Evolutionary conservation across 2,329 filamentous ascomycete genomes (phyloP).

Genomic region (Diaporthe citri): DNA sequence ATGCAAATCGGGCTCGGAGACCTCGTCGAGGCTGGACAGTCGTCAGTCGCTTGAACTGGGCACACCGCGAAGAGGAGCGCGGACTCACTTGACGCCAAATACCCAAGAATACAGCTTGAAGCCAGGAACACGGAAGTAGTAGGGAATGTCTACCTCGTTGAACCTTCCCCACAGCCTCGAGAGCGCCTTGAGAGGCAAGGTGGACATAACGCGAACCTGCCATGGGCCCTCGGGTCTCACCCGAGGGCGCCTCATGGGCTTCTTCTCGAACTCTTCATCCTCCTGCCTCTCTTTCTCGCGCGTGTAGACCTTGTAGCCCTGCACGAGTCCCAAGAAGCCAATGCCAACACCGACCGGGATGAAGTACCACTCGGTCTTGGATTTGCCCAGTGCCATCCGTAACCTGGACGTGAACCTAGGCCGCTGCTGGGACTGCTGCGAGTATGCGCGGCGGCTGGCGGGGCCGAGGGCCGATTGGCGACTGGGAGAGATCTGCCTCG

Average conservation of each 20-base stretch:
- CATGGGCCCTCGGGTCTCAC: conserved; percentile 89
- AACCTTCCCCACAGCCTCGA: conserved; percentile 91
- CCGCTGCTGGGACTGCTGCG: conserved; percentile 58
- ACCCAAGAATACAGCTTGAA: conserved; percentile 93
- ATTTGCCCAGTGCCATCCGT: conserved; percentile 62
- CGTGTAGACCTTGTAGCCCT: conserved; percentile 81
- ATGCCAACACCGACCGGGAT: conserved; percentile 90
- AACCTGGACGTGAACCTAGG: conserved; percentile 66
- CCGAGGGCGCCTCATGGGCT: conserved; percentile 66
- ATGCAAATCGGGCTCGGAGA: conserved; percentile 88
- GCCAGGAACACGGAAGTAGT: conserved; percentile 87
- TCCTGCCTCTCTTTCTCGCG: conserved; percentile 67
- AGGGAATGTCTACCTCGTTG: conserved; percentile 90
- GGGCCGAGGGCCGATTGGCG: conserved; percentile 44
- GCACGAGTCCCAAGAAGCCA: conserved; percentile 83
- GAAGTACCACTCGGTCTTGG: conserved; percentile 85
- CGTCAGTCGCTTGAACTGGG: conserved; percentile 44
- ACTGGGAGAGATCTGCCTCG: conserved; percentile 40
- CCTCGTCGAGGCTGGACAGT: conserved; percentile 78
- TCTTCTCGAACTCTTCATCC: conserved; percentile 57
- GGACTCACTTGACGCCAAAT: conserved; percentile 82
- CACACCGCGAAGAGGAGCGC: background rate
- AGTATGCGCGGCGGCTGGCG: conserved; percentile 49
- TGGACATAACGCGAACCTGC: conserved; percentile 95
- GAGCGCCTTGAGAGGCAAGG: conserved; percentile 88